A percentile compares a stretch with the other conserved stretches of the same genome.
These are phyloP conservation scores for Brassica hybrid DNA, from an alignment of 441 rosid genomes.

Conservation along the genomic window DNA sequence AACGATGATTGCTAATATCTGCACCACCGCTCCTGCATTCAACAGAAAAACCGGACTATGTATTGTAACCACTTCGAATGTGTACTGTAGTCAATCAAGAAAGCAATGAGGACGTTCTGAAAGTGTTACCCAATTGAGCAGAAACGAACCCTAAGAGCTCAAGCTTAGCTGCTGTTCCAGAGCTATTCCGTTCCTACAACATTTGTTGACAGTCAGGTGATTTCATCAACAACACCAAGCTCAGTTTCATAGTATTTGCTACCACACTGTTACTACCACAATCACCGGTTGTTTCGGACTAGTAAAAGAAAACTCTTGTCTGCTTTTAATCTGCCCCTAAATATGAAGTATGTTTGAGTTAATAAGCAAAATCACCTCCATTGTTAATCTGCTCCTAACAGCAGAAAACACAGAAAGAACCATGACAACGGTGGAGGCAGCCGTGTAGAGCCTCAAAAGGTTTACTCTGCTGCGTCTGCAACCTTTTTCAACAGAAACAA, in stretches of 20 bases:
- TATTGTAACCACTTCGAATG: not conserved
- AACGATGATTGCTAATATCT: slow-evolving; percentile 51
- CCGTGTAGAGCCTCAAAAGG: slow-evolving; percentile 57
- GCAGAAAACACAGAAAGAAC: slow-evolving; percentile 50
- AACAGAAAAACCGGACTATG: not conserved
- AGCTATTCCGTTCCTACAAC: slow-evolving; percentile 39
- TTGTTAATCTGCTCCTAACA: slow-evolving; percentile 43
- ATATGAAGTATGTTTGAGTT: not conserved
- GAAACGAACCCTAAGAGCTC: slow-evolving; percentile 48
- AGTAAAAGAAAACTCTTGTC: not conserved
- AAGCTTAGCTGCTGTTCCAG: slow-evolving; percentile 49
- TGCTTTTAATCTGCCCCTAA: not conserved
- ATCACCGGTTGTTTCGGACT: not conserved
- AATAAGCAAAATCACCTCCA: slow-evolving; percentile 47
- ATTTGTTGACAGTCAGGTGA: slow-evolving; percentile 11
- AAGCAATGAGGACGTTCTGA: not conserved
- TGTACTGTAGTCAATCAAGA: not conserved
- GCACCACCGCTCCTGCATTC: slow-evolving; percentile 59
- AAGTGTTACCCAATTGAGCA: slow-evolving; percentile 56
- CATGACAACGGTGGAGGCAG: slow-evolving; percentile 50
- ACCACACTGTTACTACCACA: not conserved
- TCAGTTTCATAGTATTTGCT: slow-evolving; percentile 10
- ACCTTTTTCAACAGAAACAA: slow-evolving; percentile 47
- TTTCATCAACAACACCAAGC: slow-evolving; percentile 25
- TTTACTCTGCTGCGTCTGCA: slow-evolving; percentile 59